Percentiles rank a stretch among this genome's conserved stretches.
Conservation (phyloP, 1,284 basidiomycete species). For the Ganoderma multipileum region DNA sequence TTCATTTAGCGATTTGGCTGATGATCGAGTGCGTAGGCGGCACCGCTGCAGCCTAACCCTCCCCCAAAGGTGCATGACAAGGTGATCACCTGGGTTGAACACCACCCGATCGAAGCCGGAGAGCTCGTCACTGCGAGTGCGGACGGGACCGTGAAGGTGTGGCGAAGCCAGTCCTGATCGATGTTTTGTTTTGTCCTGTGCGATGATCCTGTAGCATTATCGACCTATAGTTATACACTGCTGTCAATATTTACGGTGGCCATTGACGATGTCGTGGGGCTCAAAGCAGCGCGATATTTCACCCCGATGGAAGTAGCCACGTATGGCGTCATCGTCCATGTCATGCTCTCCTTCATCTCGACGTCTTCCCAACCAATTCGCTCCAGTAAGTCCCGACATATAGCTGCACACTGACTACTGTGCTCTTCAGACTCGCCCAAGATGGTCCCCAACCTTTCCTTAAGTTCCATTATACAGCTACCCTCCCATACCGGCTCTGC, state of each 20-base stretch:
- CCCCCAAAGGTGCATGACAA: constrained; percentile 82
- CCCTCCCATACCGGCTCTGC: background rate
- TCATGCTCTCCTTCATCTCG: background rate
- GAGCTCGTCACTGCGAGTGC: constrained; percentile 90
- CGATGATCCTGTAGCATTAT: background rate
- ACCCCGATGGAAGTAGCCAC: background rate
- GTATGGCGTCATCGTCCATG: constrained; percentile 17
- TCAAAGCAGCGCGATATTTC: background rate
- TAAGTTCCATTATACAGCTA: background rate
- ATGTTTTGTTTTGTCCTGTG: background rate
- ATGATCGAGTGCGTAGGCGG: constrained; percentile 59
- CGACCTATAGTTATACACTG: no score
- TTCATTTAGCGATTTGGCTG: background rate
- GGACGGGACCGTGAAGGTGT: constrained; percentile 87
- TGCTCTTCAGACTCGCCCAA: background rate
- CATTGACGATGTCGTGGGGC: background rate
- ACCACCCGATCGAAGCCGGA: constrained; percentile 81
- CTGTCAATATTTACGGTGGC: no score
- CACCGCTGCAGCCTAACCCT: constrained; percentile 67
- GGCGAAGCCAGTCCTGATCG: constrained; percentile 51
- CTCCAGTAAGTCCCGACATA: background rate
- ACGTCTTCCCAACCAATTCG: background rate
- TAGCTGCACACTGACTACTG: background rate
- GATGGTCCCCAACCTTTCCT: background rate
- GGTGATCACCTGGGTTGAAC: constrained; percentile 90